Evolutionary conservation across 768 basidiomycete species (phyloP).

Genomic region (Boletus sensibilis): DNA sequence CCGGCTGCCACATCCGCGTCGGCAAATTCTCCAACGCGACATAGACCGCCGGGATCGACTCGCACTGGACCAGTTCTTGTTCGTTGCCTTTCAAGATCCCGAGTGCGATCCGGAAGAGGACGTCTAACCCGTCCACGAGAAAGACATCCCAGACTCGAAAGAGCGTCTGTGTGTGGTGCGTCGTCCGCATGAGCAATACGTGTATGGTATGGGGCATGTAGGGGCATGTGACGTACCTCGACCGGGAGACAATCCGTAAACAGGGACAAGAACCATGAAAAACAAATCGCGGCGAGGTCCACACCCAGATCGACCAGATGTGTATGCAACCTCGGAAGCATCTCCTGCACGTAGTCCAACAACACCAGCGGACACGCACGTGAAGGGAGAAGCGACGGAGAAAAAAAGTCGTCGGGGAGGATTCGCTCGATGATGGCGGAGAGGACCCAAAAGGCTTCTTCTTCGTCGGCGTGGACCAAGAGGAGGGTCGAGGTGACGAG

Average conservation of each 20-base stretch:
- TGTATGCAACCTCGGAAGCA: conserved; percentile 66
- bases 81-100: conserved; percentile 84
- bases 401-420: conserved; percentile 91
- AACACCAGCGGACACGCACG: conserved; percentile 92
- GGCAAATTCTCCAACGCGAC: conserved; percentile 87
- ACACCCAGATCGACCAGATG: conserved; percentile 82
- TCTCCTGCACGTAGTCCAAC: conserved; percentile 80
- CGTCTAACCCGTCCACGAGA: conserved; percentile 88
- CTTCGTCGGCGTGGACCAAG: conserved; percentile 90
- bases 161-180: conserved; percentile 59
- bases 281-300: conserved; percentile 92
- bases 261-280: conserved; percentile 96
- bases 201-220: not conserved
- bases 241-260: conserved; percentile 97
- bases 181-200: not conserved
- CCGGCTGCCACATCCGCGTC: conserved; percentile 90
- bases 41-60: conserved; percentile 87
- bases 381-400: conserved; percentile 87
- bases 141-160: conserved; percentile 97
- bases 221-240: conserved; percentile 53
- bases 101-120: conserved; percentile 87
- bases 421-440: conserved; percentile 85
- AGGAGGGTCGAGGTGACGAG: conserved; percentile 93
- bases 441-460: conserved; percentile 96
- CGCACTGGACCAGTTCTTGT: conserved; percentile 76